Conservation (phyloP, 148 eudicot species). For the Silene uniflora region DNA sequence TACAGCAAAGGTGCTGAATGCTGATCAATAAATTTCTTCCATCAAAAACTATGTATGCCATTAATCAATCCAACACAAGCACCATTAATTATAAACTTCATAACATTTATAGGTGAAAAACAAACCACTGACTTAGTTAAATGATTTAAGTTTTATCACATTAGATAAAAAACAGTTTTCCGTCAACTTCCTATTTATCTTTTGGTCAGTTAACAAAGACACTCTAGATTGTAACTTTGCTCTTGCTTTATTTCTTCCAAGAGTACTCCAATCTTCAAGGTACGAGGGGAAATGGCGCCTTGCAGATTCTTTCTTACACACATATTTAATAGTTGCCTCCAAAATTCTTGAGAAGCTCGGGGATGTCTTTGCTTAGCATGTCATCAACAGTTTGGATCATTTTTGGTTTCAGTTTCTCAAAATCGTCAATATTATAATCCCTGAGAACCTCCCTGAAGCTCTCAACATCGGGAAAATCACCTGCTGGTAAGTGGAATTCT, state of each 20-base stretch:
- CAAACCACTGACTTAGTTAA: not conserved
- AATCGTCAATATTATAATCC: constrained; percentile 61
- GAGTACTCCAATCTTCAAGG: not conserved
- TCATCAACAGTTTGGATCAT: constrained; percentile 80
- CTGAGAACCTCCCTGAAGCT: constrained; percentile 55
- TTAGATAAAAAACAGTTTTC: not conserved
- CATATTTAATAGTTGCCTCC: constrained; percentile 40
- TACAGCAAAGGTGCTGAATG: not conserved
- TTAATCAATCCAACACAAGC: constrained; percentile 5
- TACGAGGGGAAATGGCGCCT: not conserved
- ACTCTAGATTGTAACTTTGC: not conserved
- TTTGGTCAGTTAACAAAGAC: not conserved
- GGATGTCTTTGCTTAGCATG: constrained; percentile 83
- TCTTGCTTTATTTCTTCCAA: constrained; percentile 1
- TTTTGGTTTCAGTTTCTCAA: constrained; percentile 73
- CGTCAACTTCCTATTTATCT: not conserved
- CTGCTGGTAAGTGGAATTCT: constrained; percentile 70
- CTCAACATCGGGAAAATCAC: constrained; percentile 67
- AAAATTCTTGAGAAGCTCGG: constrained; percentile 65
- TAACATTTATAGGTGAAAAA: not conserved
- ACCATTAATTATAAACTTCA: not conserved
- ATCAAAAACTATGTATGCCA: not conserved
- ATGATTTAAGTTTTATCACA: not conserved
- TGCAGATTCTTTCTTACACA: not conserved
- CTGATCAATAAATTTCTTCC: constrained; percentile 1